Percentiles rank a stretch among this genome's conserved stretches.
These are phyloP conservation scores for Metarhizium humberi DNA, from an alignment of 2,329 filamentous ascomycete species.

Conservation along the genomic window DNA sequence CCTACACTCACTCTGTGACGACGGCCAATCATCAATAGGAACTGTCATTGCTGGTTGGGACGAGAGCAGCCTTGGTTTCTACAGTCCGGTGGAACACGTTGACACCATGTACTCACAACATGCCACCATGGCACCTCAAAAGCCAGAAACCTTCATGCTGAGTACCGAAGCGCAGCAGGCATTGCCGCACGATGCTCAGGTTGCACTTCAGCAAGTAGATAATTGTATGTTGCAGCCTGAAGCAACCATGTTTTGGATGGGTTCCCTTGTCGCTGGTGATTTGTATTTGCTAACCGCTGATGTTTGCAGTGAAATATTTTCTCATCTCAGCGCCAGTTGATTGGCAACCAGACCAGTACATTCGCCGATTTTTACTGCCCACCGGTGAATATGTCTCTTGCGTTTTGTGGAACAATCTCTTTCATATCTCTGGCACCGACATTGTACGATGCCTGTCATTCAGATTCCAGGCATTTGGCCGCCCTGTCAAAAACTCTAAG, in stretches of 20 bases:
- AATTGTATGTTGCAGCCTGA: conserved; percentile 58
- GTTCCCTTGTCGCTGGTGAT: not conserved
- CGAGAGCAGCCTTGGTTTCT: not conserved
- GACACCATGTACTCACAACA: conserved; percentile 70
- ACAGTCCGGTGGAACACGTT: conserved; percentile 12
- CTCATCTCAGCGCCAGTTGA: conserved; percentile 97
- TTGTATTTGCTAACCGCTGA: not conserved
- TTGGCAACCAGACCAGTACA: conserved; percentile 95
- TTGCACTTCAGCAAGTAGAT: conserved; percentile 95
- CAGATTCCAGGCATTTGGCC: conserved; percentile 95
- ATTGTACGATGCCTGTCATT: conserved; percentile 98
- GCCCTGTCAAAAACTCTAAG: conserved; percentile 98
- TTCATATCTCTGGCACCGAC: conserved; percentile 97
- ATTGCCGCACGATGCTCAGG: conserved; percentile 90
- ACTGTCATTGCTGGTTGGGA: not conserved
- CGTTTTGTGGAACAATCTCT: conserved; percentile 98
- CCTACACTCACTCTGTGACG: not conserved
- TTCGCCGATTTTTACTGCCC: conserved; percentile 86
- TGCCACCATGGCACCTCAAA: conserved; percentile 84
- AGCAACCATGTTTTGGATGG: not conserved
- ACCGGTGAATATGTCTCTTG: conserved; percentile 99
- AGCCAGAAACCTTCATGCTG: conserved; percentile 98
- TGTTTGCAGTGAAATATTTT: conserved; percentile 84
- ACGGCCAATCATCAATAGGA: not conserved
- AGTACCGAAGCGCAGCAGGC: conserved; percentile 95